Conservation (phyloP, 2,329 filamentous ascomycete species). For the Aspergillus sclerotialis region DNA sequence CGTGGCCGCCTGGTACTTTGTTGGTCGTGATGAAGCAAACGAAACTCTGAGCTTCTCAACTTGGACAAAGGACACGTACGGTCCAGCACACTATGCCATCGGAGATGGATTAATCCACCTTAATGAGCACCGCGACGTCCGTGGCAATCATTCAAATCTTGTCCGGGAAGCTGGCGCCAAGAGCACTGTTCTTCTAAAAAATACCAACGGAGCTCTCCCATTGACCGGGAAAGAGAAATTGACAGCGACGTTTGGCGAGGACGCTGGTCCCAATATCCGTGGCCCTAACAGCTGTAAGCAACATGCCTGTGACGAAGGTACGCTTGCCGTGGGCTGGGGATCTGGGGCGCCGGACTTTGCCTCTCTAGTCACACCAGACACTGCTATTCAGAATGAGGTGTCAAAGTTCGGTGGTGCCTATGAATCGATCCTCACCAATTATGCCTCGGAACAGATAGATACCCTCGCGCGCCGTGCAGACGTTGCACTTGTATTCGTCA, state of each 20-base stretch:
- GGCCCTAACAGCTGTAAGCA: conserved; percentile 6
- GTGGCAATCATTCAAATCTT: conserved; percentile 57
- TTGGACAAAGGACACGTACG: conserved; percentile 2
- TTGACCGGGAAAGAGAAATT: conserved; percentile 42
- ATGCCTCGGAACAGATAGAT: background rate
- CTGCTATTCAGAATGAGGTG: conserved; percentile 20
- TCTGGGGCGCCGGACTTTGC: conserved; percentile 15
- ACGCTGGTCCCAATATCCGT: conserved; percentile 33
- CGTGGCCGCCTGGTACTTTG: conserved; percentile 41
- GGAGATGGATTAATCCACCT: conserved; percentile 10
- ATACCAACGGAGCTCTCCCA: conserved; percentile 42
- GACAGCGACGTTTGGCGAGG: conserved; percentile 43
- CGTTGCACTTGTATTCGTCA: conserved; percentile 68
- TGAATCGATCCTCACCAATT: conserved; percentile 14
- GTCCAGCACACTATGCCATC: conserved; percentile 8
- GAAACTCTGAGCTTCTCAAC: conserved; percentile 16
- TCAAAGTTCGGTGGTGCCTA: conserved; percentile 16
- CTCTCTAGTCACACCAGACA: conserved; percentile 20
- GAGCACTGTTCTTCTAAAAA: conserved; percentile 65
- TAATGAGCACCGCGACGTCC: conserved; percentile 49
- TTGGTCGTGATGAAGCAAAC: conserved; percentile 37
- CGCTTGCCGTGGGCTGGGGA: conserved; percentile 10
- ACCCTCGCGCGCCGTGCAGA: conserved; percentile 20
- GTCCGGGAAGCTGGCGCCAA: conserved; percentile 70
- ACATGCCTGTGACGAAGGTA: conserved; percentile 9